Base-by-base conservation (phyloP, 2,329 filamentous ascomycete genomes). In the Pseudogymnoascus destructans region DNA sequence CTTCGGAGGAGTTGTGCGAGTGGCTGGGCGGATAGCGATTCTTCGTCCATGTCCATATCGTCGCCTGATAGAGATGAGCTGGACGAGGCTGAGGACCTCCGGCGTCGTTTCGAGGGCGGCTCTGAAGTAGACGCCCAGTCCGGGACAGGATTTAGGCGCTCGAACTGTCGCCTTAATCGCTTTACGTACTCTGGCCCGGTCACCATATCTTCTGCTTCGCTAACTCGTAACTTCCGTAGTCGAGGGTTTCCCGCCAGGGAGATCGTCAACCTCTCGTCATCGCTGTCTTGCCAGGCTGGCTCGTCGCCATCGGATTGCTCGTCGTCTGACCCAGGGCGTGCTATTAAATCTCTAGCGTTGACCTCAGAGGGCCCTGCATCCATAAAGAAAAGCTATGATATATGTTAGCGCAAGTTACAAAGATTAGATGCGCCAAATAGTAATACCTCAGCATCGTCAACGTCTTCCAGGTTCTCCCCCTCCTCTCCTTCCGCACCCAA, bases 221-320 rank as follows among this genome's bases (percentile, higher is more conserved):
- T 85, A 56, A 84, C 76, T 61, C 93, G 81, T 62, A 98, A 76
- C 72, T 97, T 97, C 64, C 91, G 82, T 68, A 96, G 71, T 63
- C 87, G 80, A 54, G 83, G 80, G 46, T 85, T 83, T 23, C 82
- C 80, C 3, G 89, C 86, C 36, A 98, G 78, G 11, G 92, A 97
- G 55, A 98, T 79, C 5, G 83, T 81, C 62, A 96, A 75, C 58
- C 88, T 81, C 68, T 97, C 93, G 68, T 98, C 93, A 66, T 98
- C 93, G 71, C 91, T 97, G 70, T 98, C 93, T 64, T 91, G 84
- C 93, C 93, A 98, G 1, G 83, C 87, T 2, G 85, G 78, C 17
- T 75, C 74, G 40, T 78, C 74, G 63, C 72, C 71, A 32, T 70
- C 71, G 30, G 72, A 73, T 19, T 71, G 68, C 19, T 75, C 71